These are phyloP conservation scores for Cucumis cinereus DNA, from an alignment of 306 rosid species.

Conservation along the genomic window DNA sequence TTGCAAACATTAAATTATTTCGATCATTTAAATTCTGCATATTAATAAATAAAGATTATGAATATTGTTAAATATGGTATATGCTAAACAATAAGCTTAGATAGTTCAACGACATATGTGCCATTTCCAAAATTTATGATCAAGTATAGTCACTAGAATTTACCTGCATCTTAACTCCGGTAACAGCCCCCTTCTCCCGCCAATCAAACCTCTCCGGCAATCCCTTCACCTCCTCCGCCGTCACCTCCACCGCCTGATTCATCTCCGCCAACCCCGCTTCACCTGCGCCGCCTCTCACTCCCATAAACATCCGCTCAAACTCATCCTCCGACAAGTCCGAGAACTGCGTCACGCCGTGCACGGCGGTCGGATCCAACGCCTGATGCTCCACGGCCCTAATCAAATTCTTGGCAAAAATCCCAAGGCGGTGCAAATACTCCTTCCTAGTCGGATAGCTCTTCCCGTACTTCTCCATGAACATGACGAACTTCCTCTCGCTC, in stretches of 20 bases:
- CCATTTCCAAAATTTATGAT: no score
- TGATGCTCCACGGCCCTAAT: conserved; percentile 65
- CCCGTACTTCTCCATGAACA: conserved; percentile 51
- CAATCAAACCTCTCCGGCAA: conserved; percentile 81
- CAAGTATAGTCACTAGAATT: no score
- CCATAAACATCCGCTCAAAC: conserved; percentile 48
- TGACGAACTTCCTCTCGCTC: conserved; percentile 46
- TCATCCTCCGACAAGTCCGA: conserved; percentile 60
- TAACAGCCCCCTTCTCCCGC: conserved; percentile 88
- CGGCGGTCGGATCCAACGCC: conserved; percentile 64
- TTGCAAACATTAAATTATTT: no score
- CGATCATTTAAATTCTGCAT: no score
- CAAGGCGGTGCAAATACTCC: conserved; percentile 66
- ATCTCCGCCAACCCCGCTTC: neutral
- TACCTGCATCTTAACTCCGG: conserved; percentile 83
- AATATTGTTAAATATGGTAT: no score
- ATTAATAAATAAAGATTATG: no score
- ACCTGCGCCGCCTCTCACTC: conserved; percentile 25
- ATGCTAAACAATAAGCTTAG: no score
- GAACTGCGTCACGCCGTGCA: conserved; percentile 77
- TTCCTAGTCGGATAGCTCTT: conserved; percentile 43
- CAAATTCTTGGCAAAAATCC: conserved; percentile 52
- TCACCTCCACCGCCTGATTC: conserved; percentile 11
- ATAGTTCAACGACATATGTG: no score
- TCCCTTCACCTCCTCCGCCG: conserved; percentile 20